These are phyloP conservation scores for Leptographium wingfieldii DNA, from an alignment of 2,329 filamentous ascomycete genomes.

Conservation along the genomic window DNA sequence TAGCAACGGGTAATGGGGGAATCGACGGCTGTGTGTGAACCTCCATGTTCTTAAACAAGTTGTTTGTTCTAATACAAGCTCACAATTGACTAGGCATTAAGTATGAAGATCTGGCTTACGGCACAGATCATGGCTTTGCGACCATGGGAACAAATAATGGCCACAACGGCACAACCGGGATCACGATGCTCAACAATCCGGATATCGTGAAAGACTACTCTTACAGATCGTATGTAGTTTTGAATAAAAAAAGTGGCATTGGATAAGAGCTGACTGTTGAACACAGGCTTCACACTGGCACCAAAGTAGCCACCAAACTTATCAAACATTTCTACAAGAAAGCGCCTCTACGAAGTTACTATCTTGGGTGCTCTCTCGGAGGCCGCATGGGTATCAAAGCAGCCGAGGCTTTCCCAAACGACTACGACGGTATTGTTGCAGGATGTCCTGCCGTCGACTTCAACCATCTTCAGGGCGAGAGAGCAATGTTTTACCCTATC, in stretches of 20 bases:
- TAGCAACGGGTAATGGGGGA: conserved; percentile 36
- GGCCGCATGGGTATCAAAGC: conserved; percentile 45
- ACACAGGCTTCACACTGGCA: conserved; percentile 29
- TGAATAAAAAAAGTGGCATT: too few relatives aligned
- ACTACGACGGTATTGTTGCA: conserved; percentile 46
- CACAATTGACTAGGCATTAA: conserved; percentile 20
- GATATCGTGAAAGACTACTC: conserved; percentile 25
- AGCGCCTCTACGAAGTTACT: conserved; percentile 33
- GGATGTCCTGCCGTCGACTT: conserved; percentile 29
- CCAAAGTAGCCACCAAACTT: conserved; percentile 34
- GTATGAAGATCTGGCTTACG: conserved; percentile 34
- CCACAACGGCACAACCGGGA: conserved; percentile 29
- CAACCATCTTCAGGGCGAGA: conserved; percentile 20
- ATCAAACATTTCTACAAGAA: conserved; percentile 32
- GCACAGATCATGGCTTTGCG: conserved; percentile 29
- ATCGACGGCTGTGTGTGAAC: conserved; percentile 27
- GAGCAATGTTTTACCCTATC: conserved; percentile 30
- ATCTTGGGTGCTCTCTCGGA: conserved; percentile 45
- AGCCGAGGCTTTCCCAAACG: conserved; percentile 38
- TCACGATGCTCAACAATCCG: conserved; percentile 21
- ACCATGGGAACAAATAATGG: conserved; percentile 37
- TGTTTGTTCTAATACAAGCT: not conserved
- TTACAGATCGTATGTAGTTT: conserved; percentile 16
- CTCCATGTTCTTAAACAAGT: not conserved
- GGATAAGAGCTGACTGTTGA: not conserved